phyloP scores from a whole-genome alignment of 2,329 filamentous ascomycete genomes.

The Aspergillus fructus region DNA sequence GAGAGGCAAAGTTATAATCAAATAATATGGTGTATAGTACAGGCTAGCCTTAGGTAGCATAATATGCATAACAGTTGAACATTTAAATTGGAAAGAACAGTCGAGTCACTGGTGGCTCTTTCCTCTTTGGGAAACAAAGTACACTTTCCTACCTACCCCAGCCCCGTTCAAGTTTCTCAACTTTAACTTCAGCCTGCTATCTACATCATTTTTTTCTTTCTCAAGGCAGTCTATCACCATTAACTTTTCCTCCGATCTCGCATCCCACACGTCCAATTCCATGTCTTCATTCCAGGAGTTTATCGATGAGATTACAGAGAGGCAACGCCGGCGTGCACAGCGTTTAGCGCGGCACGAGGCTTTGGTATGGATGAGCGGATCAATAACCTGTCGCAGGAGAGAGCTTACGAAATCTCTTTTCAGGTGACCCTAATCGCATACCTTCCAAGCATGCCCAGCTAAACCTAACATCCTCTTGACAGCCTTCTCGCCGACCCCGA shows the following conservation, averaged over 20 bases:
- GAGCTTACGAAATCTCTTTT: not conserved
- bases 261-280: not conserved
- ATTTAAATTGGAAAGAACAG: not conserved
- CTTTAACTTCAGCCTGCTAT: not conserved
- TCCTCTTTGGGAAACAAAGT: not conserved
- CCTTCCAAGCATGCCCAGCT: not conserved
- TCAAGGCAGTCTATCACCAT: not conserved
- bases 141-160: not conserved
- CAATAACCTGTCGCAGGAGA: not conserved
- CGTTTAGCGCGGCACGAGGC: not conserved
- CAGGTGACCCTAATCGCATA: not conserved
- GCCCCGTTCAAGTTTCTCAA: not conserved
- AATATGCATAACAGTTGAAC: not conserved
- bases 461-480: not conserved
- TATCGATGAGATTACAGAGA: not conserved
- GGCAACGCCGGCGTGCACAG: not conserved
- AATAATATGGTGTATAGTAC: conserved; percentile 3
- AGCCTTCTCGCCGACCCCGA: not conserved
- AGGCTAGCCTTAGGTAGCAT: not conserved
- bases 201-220: not conserved
- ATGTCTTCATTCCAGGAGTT: not conserved
- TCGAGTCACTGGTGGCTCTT: not conserved
- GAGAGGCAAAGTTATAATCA: conserved; percentile 6
- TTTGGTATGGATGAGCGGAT: not conserved
- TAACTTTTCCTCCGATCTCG: not conserved